These are phyloP conservation scores for Lachnellula hyalina DNA, from an alignment of 2,329 filamentous ascomycete species.

Conservation along the genomic window DNA sequence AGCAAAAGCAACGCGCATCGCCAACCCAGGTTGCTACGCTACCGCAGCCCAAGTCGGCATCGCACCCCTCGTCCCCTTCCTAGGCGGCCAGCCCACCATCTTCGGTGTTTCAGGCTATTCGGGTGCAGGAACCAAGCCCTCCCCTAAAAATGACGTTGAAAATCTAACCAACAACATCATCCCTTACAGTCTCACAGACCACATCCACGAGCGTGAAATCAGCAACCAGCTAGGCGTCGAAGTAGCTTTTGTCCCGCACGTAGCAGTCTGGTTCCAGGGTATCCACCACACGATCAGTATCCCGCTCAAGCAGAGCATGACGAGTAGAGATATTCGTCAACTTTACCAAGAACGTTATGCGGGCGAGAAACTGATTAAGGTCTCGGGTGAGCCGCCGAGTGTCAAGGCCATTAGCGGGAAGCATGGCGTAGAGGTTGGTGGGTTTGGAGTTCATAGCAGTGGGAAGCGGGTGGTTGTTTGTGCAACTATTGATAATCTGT, in stretches of 20 bases:
- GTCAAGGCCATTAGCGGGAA: constrained; percentile 81
- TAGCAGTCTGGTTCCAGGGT: constrained; percentile 95
- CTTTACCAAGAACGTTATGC: constrained; percentile 95
- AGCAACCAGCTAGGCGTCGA: constrained; percentile 66
- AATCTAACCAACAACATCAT: constrained; percentile 83
- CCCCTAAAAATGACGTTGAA: constrained; percentile 85
- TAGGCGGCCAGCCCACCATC: constrained; percentile 73
- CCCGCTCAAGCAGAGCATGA: constrained; percentile 80
- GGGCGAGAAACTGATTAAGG: constrained; percentile 90
- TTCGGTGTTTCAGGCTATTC: constrained; percentile 95
- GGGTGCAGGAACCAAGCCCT: constrained; percentile 90
- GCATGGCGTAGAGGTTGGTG: constrained; percentile 90
- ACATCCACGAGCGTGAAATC: constrained; percentile 93
- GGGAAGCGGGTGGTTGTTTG: constrained; percentile 93
- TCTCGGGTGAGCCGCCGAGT: constrained; percentile 78
- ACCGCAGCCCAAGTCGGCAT: constrained; percentile 90
- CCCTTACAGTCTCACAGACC: constrained; percentile 84
- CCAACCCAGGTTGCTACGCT: constrained; percentile 93
- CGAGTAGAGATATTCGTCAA: constrained; percentile 84
- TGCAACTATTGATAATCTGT: constrained; percentile 86
- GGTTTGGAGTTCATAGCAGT: constrained; percentile 84
- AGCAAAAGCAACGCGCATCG: constrained; percentile 72
- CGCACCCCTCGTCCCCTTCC: constrained; percentile 68
- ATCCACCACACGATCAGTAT: constrained; percentile 91
- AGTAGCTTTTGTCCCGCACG: constrained; percentile 87